Base-by-base conservation (phyloP, 2,329 filamentous ascomycete genomes). In the Ustulina deusta region DNA sequence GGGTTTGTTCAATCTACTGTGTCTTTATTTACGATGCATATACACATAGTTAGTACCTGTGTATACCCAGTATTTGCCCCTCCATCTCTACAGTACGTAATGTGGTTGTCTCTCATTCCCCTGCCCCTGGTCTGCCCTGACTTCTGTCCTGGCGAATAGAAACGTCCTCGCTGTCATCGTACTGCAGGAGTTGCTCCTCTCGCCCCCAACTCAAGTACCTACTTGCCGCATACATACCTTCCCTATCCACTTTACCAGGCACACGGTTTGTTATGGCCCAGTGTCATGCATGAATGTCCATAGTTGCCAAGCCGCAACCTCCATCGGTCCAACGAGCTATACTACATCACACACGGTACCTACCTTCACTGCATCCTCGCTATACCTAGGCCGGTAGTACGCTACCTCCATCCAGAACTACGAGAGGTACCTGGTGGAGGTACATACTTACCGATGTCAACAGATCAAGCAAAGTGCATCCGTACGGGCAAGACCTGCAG, bases 211-310 rank as follows among this genome's bases (percentile, higher is more conserved):
- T 51, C 15, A 25, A 51, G 46, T 15, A 29, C 25, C 11, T 51
- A 29, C 25, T 29, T 29, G 13, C 44, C 42, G 13, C 56, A 20
- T 20, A 52, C 27, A 34, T 13, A 34, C 20, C 15, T 52, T 27
- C 29, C 44, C 54, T 68, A 69, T 69, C 69, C 69, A 71, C 67
- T 71, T 71, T 70, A 71, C 64, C 69, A 71, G 69, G 69, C 67
- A 71, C 69, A 68, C 67, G 56, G 61, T 62, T 58, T 66, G 52
- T 61, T 60, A 52, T 59, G 38, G 25, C 27, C 61, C 64, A 67
- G 52, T 49, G 58, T 52, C 38, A 44, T 68, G 69, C 64, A 71
- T 67, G 57, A 69, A 62, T 63, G 48, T 68, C 57, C 49, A 71
- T 65, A 66, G 59, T 58, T 66, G 69, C 69, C 69, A 69, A 71